Evolutionary conservation across 495 filamentous ascomycete genomes (phyloP), one percentile per base, ranked within the genome.

Genomic region (Daldinia caldariorum): DNA sequence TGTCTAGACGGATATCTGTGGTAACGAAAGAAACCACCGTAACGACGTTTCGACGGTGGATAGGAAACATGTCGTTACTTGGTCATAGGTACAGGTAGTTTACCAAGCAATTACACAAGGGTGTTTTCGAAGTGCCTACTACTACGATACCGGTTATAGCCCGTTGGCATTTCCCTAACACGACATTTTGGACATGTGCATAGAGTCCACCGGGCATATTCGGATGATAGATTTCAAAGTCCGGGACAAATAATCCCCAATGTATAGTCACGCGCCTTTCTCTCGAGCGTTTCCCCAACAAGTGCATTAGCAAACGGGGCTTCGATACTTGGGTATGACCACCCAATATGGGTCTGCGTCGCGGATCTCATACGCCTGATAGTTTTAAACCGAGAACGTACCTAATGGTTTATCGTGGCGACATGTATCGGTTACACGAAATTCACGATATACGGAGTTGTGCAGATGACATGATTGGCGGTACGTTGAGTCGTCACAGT

Each of bases 51-150:
- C 12, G 29, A 53, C 43, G 34, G 53, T 64, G 43, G 35, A 50
- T 49, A 34, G 61, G 60, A 55, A 47, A 58, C 55, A 64, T 65
- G 61, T 39, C 37, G 47, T 62, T 58, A 47, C 70, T 68, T 61
- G 64, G 58, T 62, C 54, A 58, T 66, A 62, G 57, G 50, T 64
- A 68, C 62, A 62, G 57, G 56, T 64, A 68, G 65, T 66, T 50
- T 65, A 69, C 61, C 70, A 72, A 72, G 43, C 41, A 58, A 72
- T 64, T 58, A 49, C 63, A 63, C 39, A 53, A 37, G 59, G 39
- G 37, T 35, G 18, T 22, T 56, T 53, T 63, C 38, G 47, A 63
- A 63, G 37, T 26, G 45, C 47, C 43, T 29, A 18, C 38, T 16
- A 32, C 35, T 39, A 53, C 18, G 20, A 16, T 65, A 35, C 41